Percentiles rank a stretch among this genome's conserved stretches.
Conservation (phyloP, 495 filamentous ascomycete genomes). For the Aspergillus baeticus region DNA sequence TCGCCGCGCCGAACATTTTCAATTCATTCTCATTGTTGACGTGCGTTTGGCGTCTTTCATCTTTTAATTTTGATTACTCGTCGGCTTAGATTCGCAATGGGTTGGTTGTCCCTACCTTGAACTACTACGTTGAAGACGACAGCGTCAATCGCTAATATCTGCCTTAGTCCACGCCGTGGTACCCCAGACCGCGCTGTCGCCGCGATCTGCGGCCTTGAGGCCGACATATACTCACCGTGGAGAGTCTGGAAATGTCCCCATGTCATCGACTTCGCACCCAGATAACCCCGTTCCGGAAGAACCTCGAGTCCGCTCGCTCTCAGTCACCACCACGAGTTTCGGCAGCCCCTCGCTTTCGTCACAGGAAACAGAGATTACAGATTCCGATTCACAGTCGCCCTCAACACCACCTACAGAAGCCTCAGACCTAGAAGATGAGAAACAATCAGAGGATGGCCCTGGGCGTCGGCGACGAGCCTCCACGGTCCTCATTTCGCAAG, state of each 20-base stretch:
- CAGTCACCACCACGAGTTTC: slow-evolving; percentile 42
- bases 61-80: background rate
- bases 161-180: slow-evolving; percentile 36
- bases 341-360: slow-evolving; percentile 34
- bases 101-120: background rate
- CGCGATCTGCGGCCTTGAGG: slow-evolving; percentile 27
- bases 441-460: slow-evolving; percentile 27
- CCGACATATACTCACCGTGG: slow-evolving; percentile 24
- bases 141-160: background rate
- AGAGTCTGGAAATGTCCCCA: slow-evolving; percentile 36
- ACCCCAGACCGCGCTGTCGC: slow-evolving; percentile 22
- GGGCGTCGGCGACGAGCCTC: slow-evolving; percentile 67
- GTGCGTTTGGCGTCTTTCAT: background rate
- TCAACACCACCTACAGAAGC: slow-evolving; percentile 55
- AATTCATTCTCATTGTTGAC: background rate
- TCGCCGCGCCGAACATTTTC: background rate
- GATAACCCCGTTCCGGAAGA: slow-evolving; percentile 58
- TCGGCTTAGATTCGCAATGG: slow-evolving; percentile 9
- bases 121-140: background rate
- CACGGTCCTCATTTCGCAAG: slow-evolving; percentile 75
- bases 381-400: slow-evolving; percentile 48
- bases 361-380: slow-evolving; percentile 38
- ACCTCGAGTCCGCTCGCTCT: slow-evolving; percentile 43
- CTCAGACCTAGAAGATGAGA: slow-evolving; percentile 44
- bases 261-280: slow-evolving; percentile 53